Evolutionary conservation across 1,284 basidiomycete species (phyloP), one percentile per base, ranked within the genome.

Genomic region (Cutaneotrichosporon arboriforme): DNA sequence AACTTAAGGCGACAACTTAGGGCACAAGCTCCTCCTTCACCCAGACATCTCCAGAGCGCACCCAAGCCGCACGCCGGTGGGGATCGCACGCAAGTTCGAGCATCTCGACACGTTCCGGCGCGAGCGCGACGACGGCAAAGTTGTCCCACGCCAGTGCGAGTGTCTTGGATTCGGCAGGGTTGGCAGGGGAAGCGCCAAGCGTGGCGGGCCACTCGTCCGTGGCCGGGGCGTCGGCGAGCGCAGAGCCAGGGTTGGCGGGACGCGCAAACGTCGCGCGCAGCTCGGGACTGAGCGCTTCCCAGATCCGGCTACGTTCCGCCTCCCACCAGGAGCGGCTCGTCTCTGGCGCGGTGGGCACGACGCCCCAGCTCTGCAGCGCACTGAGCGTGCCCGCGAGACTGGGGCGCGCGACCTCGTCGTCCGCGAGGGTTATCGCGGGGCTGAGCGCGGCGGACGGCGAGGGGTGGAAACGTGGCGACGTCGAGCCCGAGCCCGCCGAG

Each of bases 261-360:
- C 72, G 52, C 4, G 62, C 72, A 54, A 74, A 74, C n/a, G 65
- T 66, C 15, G 70, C 74, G 13, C 72, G 54, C 37, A 76, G 47
- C 54, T 70, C 68, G 12, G 70, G 70, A 44, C 63, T 67, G 40
- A 72, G 63, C 12, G 60, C 48, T 14, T 57, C 52, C 67, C 69
- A 74, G 18, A 67, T 49, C 43, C 61, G 52, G 34, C 58, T 60
- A 48, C 68, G 55, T 54, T 73, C 59, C 14, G 54, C 49, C 41
- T 65, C 60, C 73, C 73, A 75, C 58, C 58, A 75, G n/a, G 60
- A 55, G 10, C 37, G 53, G 14, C 36, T 34, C 15, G 46, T 20
- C 46, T 55, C 54, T 13, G 54, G 54, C n/a, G 40, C 40, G 36
- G 39, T 40, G 1, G 33, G 22, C 21, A 21, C 8, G 12, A 41